These are phyloP conservation scores for Nasturtium officinale DNA, from an alignment of 345 rosid species.

Conservation along the genomic window DNA sequence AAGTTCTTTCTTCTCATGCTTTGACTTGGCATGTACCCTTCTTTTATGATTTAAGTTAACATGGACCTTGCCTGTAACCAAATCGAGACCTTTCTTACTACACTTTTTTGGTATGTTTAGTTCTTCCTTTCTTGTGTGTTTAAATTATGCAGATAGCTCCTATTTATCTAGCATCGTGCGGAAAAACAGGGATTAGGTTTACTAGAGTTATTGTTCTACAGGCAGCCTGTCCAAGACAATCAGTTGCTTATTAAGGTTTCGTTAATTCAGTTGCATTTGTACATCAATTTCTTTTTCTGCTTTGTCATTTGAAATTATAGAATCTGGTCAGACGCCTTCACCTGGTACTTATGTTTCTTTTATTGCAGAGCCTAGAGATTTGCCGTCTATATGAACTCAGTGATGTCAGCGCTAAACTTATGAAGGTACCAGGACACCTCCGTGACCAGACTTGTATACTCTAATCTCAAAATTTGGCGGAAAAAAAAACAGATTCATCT, in stretches of 20 bases:
- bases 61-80: slow-evolving; percentile 16
- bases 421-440: slow-evolving; percentile 61
- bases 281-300: not conserved
- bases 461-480: slow-evolving; percentile 2
- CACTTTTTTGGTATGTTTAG: not conserved
- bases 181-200: slow-evolving; percentile 84
- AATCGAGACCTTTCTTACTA: not conserved
- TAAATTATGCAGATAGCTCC: slow-evolving; percentile 73
- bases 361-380: slow-evolving; percentile 79
- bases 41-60: slow-evolving; percentile 19
- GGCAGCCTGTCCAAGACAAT: slow-evolving; percentile 71
- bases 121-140: slow-evolving; percentile 1
- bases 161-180: slow-evolving; percentile 80
- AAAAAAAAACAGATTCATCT: not conserved
- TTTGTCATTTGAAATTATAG: not conserved
- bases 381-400: slow-evolving; percentile 84
- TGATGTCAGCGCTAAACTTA: slow-evolving; percentile 63
- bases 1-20: slow-evolving; percentile 86
- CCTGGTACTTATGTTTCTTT: slow-evolving; percentile 27
- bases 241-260: slow-evolving; percentile 76
- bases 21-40: slow-evolving; percentile 89
- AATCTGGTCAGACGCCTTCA: slow-evolving; percentile 24
- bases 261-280: slow-evolving; percentile 8
- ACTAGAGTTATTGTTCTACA: slow-evolving; percentile 71
- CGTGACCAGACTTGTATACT: not conserved